Evolutionary conservation across 768 basidiomycete genomes (phyloP).

Genomic region (Mycena amicta): DNA sequence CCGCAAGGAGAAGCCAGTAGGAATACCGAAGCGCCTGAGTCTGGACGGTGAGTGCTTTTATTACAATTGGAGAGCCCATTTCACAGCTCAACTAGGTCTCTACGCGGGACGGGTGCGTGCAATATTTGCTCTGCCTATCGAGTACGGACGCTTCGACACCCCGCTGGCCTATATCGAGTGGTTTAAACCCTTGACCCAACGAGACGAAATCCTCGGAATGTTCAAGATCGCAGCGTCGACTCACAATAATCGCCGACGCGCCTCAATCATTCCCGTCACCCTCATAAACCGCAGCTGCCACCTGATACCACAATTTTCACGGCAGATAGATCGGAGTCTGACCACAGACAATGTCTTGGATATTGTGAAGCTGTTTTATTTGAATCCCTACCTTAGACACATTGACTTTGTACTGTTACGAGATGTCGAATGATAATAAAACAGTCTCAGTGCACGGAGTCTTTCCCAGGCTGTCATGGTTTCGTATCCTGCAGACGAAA

Average conservation of each 20-base stretch:
- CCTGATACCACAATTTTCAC: neutral
- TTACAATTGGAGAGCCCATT: neutral
- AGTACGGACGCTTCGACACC: too few species aligned
- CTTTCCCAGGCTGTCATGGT: too few species aligned
- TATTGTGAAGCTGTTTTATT: neutral
- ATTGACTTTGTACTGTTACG: neutral
- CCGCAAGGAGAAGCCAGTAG: neutral
- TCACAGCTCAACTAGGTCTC: neutral
- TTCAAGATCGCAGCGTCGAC: neutral
- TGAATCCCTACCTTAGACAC: neutral
- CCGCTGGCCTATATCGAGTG: too few species aligned
- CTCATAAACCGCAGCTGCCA: neutral
- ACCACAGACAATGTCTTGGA: neutral
- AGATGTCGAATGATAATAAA: neutral
- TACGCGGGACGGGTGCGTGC: neutral
- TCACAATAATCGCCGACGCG: neutral
- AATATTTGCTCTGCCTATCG: neutral
- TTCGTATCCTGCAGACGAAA: too few species aligned
- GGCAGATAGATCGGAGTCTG: neutral
- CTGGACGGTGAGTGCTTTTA: neutral
- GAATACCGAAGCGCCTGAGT: neutral
- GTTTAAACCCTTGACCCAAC: neutral
- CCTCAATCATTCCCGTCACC: neutral
- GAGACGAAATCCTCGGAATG: neutral
- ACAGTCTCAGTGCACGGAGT: too few species aligned